Evolutionary conservation across 192 early-diverging fungal species (phyloP).

Genomic region (Fimicolochytrium jonesii): DNA sequence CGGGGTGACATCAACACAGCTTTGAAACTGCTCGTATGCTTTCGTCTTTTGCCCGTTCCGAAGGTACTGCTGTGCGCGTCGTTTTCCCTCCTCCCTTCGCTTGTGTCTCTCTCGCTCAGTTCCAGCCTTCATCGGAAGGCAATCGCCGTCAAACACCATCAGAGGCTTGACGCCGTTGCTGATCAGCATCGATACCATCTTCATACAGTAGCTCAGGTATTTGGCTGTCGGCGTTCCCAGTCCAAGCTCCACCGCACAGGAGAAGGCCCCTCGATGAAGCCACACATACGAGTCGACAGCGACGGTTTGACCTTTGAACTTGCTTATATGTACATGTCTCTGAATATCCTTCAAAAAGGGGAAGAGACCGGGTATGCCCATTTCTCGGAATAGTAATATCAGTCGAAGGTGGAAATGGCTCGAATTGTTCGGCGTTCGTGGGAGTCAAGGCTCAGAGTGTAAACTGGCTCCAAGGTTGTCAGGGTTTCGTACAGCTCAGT

Average conservation of each 20-base stretch:
- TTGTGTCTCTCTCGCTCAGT: slow-evolving; percentile 52
- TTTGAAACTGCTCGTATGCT: slow-evolving; percentile 71
- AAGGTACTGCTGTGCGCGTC: slow-evolving; percentile 53
- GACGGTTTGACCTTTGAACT: slow-evolving; percentile 63
- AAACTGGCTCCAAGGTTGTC: no score
- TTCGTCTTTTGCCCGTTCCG: slow-evolving; percentile 50
- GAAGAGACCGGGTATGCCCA: slow-evolving; percentile 90
- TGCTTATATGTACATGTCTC: slow-evolving; percentile 58
- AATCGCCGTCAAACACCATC: slow-evolving; percentile 94
- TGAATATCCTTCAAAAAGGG: slow-evolving; percentile 76
- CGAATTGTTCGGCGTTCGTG: no score
- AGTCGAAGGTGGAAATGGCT: no score
- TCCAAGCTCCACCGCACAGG: slow-evolving; percentile 79
- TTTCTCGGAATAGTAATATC: no score
- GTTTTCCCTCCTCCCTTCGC: slow-evolving; percentile 52
- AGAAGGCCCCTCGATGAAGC: slow-evolving; percentile 85
- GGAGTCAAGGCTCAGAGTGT: no score
- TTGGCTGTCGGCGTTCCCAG: slow-evolving; percentile 68
- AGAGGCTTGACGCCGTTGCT: slow-evolving; percentile 69
- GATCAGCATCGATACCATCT: slow-evolving; percentile 67
- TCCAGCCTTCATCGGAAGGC: slow-evolving; percentile 72
- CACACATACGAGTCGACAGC: slow-evolving; percentile 95
- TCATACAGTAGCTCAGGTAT: slow-evolving; percentile 82
- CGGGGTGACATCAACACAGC: slow-evolving; percentile 73
- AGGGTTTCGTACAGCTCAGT: no score